phyloP scores from a whole-genome alignment of 1,284 basidiomycete genomes.

The Ustilago vetiveriae region DNA sequence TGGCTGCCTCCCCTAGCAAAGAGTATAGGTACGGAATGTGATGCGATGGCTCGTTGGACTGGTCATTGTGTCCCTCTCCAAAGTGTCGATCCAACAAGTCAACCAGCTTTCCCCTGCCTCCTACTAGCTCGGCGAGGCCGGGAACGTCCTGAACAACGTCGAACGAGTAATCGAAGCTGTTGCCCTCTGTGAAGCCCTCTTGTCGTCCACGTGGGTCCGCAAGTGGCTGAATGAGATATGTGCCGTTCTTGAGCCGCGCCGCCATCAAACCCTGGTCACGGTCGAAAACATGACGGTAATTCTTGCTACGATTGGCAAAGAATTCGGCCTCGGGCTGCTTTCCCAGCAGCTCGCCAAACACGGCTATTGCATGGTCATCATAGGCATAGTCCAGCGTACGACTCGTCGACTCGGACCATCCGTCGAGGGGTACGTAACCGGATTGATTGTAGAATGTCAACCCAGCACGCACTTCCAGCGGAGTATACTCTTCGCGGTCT shows the following conservation, averaged over 20 bases:
- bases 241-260: constrained; percentile 75
- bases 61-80: constrained; percentile 81
- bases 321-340: constrained; percentile 72
- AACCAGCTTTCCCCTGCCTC: constrained; percentile 76
- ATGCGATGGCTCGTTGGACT: constrained; percentile 83
- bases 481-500: constrained; percentile 78
- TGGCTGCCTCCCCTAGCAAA: constrained; percentile 76
- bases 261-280: constrained; percentile 81
- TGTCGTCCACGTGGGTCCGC: constrained; percentile 74
- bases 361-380: constrained; percentile 79
- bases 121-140: constrained; percentile 74
- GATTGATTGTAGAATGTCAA: constrained; percentile 75
- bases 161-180: constrained; percentile 70
- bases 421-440: constrained; percentile 81
- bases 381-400: constrained; percentile 74
- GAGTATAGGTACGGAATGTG: constrained; percentile 85
- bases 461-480: constrained; percentile 76
- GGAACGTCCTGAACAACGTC: constrained; percentile 71
- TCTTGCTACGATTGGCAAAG: constrained; percentile 73
- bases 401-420: constrained; percentile 63
- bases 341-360: constrained; percentile 73
- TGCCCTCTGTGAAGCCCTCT: constrained; percentile 81
- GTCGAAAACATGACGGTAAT: constrained; percentile 76
- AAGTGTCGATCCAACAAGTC: constrained; percentile 80
- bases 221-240: constrained; percentile 46